Evolutionary conservation across 768 basidiomycete genomes (phyloP), one percentile per base, ranked within the genome.

Genomic region (Plicaturopsis crispa): DNA sequence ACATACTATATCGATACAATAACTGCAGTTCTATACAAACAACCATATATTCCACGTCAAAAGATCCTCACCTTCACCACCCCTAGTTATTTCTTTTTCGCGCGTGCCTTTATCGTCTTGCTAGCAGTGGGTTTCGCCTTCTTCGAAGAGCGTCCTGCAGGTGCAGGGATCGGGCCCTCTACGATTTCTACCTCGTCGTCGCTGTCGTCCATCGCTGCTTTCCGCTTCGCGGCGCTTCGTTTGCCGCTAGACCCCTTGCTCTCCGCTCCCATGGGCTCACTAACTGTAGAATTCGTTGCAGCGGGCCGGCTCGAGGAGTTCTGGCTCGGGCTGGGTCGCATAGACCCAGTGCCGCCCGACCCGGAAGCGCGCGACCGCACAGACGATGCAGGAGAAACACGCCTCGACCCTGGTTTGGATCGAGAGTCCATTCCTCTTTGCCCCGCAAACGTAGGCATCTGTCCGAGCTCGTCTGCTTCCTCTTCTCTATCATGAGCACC

Each of bases 121-220:
- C 56, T 39, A 21, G 52, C 53, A 14, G 35, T 13, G 48, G 36
- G 44, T 46, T 48, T 67, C 32, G 54, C 48, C 48, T 62, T 70
- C 42, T 57, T 62, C n/a, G 52, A 24, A 7, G 28, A 24, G 22
- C 24, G 13, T 17, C 33, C 12, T 34, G 19, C 8, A 22, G 35
- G 10, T 17, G 22, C 24, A 40, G 52, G 40, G 6, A 63, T 43
- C 7, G 74, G 63, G 0, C 69, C 74, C 26, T 75, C 71, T 3
- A 74, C 49, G 40, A 73, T 66, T 40, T 75, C 73, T 12, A 73
- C 54, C 18, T 80, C 78, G 42, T 78, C 75, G 33, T 79, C 78
- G 37, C 70, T 70, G 17, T 44, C 39, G 22, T 53, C 48, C 4
- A 55, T 45, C 17, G 59, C 49, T 4, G 65, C 61, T 54, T 75